Evolutionary conservation across 2,329 filamentous ascomycete species (phyloP).

Genomic region (Didymella exigua): DNA sequence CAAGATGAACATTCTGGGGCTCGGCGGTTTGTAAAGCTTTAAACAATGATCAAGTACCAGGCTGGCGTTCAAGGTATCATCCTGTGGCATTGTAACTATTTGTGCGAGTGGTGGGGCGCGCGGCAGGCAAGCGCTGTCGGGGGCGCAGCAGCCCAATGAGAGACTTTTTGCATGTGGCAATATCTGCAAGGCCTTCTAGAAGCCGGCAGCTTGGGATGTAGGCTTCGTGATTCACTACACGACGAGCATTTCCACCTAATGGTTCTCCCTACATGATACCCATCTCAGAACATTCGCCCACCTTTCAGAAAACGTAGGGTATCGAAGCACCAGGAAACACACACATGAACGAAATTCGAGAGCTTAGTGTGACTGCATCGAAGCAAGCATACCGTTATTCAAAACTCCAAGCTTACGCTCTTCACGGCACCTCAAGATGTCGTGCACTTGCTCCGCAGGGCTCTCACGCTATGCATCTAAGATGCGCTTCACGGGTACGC

Average conservation of each 20-base stretch:
- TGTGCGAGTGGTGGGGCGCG: neutral
- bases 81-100: neutral
- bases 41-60: neutral
- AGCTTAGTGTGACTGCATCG: neutral
- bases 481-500: neutral
- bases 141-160: neutral
- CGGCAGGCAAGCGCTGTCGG: neutral
- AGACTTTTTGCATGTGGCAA: neutral
- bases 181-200: neutral
- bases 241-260: no score
- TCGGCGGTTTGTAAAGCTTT: neutral
- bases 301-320: neutral
- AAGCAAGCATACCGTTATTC: neutral
- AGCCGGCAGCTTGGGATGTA: no score
- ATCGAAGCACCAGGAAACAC: neutral
- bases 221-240: no score
- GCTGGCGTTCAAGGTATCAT: neutral
- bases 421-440: neutral
- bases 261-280: no score
- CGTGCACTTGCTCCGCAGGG: neutral
- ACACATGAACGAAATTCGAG: neutral
- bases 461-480: no score
- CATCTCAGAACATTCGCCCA: neutral
- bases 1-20: neutral
- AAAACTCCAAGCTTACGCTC: neutral